These are phyloP conservation scores for Arachis monticola DNA, from an alignment of 331 rosid species.

Conservation along the genomic window DNA sequence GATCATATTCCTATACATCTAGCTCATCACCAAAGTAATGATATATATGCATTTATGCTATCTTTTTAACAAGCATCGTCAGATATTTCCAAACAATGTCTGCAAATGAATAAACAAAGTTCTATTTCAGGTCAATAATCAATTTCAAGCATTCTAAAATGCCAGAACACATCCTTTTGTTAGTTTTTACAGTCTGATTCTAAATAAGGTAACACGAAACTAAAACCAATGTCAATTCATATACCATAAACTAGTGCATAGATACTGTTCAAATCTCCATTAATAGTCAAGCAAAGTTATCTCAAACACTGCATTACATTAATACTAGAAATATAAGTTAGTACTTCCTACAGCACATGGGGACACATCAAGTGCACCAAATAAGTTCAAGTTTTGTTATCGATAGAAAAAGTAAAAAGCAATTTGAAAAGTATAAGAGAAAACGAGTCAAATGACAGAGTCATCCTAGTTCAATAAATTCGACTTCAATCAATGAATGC, in stretches of 20 bases:
- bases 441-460: constrained; percentile 42
- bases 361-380: constrained; percentile 69
- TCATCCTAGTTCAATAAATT: constrained; percentile 43
- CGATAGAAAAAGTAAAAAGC: constrained; percentile 32
- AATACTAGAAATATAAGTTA: constrained; percentile 56
- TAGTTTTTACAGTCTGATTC: constrained; percentile 36
- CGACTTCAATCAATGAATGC: constrained; percentile 21
- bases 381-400: constrained; percentile 57
- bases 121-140: constrained; percentile 18
- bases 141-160: constrained; percentile 31
- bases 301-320: constrained; percentile 65
- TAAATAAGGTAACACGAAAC: constrained; percentile 21
- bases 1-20: background rate
- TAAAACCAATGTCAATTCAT: constrained; percentile 21
- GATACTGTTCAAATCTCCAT: constrained; percentile 42
- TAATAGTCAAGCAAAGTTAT: constrained; percentile 54
- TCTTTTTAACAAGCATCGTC: too few relatives aligned
- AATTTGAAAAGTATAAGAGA: constrained; percentile 50
- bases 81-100: too few relatives aligned
- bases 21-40: constrained; percentile 12
- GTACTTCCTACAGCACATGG: constrained; percentile 69
- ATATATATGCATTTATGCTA: background rate
- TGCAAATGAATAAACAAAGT: too few relatives aligned
- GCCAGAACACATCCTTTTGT: constrained; percentile 36
- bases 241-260: constrained; percentile 42